phyloP scores from a whole-genome alignment of 805 yeast genomes.

The Hanseniaspora thailandica region DNA sequence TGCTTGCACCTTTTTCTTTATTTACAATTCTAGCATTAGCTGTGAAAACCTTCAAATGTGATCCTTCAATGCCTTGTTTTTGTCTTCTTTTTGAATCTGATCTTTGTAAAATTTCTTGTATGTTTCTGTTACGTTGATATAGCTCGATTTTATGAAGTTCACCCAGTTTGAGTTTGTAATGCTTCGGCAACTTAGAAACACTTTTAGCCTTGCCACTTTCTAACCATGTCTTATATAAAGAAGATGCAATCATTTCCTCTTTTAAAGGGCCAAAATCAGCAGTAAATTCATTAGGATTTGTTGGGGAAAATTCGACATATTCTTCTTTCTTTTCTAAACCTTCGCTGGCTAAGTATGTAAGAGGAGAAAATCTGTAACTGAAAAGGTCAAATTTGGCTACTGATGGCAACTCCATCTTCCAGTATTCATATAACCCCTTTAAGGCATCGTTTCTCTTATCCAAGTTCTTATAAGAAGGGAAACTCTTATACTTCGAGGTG shows the following conservation, averaged over 20 bases:
- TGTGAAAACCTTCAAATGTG: not conserved
- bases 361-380: not conserved
- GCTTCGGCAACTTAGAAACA: not conserved
- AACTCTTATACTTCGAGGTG: not conserved
- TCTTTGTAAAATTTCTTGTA: not conserved
- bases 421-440: not conserved
- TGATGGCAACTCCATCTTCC: not conserved
- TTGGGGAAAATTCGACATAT: too few relatives aligned
- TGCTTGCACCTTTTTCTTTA: not conserved
- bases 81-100: not conserved
- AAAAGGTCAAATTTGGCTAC: not conserved
- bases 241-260: too few relatives aligned
- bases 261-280: not conserved
- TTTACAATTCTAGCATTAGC: conserved; percentile 1
- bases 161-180: not conserved
- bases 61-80: not conserved
- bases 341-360: not conserved
- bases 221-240: not conserved
- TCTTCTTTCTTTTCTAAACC: not conserved
- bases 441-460: not conserved
- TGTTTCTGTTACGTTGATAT: not conserved
- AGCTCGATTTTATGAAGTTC: not conserved
- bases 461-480: not conserved
- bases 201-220: not conserved
- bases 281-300: not conserved